Evolutionary conservation across 495 filamentous ascomycete species (phyloP), one percentile per base, ranked within the genome.

Genomic region (Talaromyces stipitatus): DNA sequence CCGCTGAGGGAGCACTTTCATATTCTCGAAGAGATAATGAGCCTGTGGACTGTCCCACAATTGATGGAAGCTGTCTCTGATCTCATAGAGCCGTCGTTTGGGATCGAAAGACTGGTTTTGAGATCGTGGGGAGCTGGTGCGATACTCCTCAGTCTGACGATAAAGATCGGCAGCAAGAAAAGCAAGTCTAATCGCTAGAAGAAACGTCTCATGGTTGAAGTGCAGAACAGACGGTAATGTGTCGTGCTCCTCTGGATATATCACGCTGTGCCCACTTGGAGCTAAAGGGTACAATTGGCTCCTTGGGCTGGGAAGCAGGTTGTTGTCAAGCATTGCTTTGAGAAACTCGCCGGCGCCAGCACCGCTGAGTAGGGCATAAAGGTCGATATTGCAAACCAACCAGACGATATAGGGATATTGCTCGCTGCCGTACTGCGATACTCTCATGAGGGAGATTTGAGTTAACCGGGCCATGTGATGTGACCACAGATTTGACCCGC

Each of bases 331-430:
- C 47, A 82, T 69, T 2, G 72, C 67, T 14, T 69, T 65, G 6
- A 78, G 64, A 64, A 82, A 83, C 10, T 76, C 73, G 30, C 82
- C 82, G 0, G 64, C 68, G 7, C 80, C 79, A 11, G 72, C 76
- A 23, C 78, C 79, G 23, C 78, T 78, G 26, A 85, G 55, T n/a
- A 83, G 68, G 26, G 78, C 78, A 58, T 82, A 77, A 18, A 81
- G 66, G 63, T 85, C 82, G 26, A 85, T 77, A 55, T 72, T 71
- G 59, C 73, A 81, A 26, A 82, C 72, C 68, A 73, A 77, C 81
- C 80, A 85, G 18, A 83, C 60, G 11, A 84, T 67, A 58, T 77
- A 79, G 2, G 75, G 70, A 55, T 77, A 78, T 12, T 66, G 72
- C 62, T 85, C 82, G 3, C 61, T 61, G 16, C 71, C 75, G 46